These are phyloP conservation scores for Sporopachydermia cereana DNA, from an alignment of 1,139 yeast species.

Conservation along the genomic window DNA sequence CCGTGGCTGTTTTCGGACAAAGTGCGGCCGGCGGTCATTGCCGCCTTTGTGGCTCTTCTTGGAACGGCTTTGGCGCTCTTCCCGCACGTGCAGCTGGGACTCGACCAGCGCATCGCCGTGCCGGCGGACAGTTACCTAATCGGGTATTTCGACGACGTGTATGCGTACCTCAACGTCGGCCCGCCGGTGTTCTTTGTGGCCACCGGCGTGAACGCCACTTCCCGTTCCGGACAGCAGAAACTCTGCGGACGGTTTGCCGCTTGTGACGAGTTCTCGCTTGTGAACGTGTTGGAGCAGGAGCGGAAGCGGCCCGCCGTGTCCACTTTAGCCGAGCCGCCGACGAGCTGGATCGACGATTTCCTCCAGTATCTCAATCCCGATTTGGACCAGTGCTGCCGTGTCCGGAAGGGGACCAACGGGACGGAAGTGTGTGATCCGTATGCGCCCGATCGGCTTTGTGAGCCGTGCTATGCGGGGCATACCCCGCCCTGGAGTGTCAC, in stretches of 20 bases:
- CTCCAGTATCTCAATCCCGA: constrained; percentile 80
- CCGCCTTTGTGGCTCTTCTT: constrained; percentile 47
- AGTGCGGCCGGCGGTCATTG: constrained; percentile 37
- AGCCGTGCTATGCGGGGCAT: constrained; percentile 51
- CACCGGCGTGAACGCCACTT: constrained; percentile 50
- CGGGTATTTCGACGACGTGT: constrained; percentile 67
- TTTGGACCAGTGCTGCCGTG: constrained; percentile 75
- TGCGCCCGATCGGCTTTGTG: constrained; percentile 64
- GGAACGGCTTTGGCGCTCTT: constrained; percentile 57
- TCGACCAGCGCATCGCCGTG: constrained; percentile 82
- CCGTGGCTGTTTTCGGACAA: constrained; percentile 44
- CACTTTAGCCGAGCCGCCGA: constrained; percentile 67
- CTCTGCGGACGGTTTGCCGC: constrained; percentile 83
- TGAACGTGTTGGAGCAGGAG: constrained; percentile 83
- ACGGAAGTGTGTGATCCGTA: constrained; percentile 52
- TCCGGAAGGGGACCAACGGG: constrained; percentile 35
- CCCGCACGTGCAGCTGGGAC: constrained; percentile 63
- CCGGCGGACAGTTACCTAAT: constrained; percentile 76
- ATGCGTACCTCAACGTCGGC: constrained; percentile 66
- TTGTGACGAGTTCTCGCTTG: constrained; percentile 66
- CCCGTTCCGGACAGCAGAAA: constrained; percentile 49
- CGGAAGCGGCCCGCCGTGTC: constrained; percentile 52
- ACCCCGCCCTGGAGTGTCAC: constrained; percentile 52
- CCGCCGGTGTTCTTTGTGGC: constrained; percentile 88
- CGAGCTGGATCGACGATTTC: constrained; percentile 91